Base-by-base conservation (phyloP, 768 basidiomycete species). In the Rubroboletus satanas region DNA sequence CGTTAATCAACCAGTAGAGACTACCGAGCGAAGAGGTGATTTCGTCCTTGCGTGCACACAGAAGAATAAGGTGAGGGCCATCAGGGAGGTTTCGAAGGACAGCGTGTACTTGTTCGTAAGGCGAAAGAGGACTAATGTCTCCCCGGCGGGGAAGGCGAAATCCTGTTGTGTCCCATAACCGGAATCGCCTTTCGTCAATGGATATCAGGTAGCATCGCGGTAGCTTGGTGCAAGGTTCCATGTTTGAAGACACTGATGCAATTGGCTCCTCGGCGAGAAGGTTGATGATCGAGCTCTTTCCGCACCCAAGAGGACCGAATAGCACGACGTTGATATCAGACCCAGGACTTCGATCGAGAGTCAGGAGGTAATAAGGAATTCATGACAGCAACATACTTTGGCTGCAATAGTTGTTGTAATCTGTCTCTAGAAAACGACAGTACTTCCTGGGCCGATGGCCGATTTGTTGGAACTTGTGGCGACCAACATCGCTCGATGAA, bases 11-110 rank as follows among this genome's bases (percentile, higher is more conserved):
- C 41, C 51, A 56, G 62, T 70, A 75, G 43, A 74, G 73, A 42
- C 62, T 59, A 28, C 64, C 50, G 6, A 65, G 57, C 1, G 65
- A 52, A 21, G 64, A 62, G 28, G 45, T 62, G 57, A 72, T 63
- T 45, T 67, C 54, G 1, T 71, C 70, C 7, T 61, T 68, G 15
- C 67, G 62, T 52, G 71, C 66, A 49, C 69, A 68, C 50, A 67
- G 73, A 5, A 76, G 60, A 12, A 77, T 66, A 14, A 75, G 67
- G 50, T 61, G 65, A n/a, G 76, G 60, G 10, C 76, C 73, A 15
- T 49, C 36, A 28, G 36, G 32, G 1, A 74, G 58, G 10, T 36
- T 57, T 29, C 58, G 57, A 43, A 77, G 52, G 15, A 76, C 46
- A n/a, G 47, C 10, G 39, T 67, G 56, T 4, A 64, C 57, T 28